Evolutionary conservation across 169 alveolate species (phyloP).

Genomic region (Cyclospora cayetanensis): DNA sequence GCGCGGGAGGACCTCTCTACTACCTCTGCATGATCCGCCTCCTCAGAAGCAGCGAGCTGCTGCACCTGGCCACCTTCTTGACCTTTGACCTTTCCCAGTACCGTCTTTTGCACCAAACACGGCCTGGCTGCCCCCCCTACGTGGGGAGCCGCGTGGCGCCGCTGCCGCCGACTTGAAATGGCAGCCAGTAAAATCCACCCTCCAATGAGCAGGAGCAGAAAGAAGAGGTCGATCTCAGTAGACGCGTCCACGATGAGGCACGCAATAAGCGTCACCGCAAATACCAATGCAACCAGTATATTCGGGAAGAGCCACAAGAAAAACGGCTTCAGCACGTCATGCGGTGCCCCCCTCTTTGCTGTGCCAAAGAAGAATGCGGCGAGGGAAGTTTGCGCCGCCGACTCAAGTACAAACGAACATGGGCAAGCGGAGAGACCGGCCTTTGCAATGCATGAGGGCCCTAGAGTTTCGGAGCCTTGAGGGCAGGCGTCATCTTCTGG

Average conservation of each 20-base stretch:
- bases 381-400: background rate
- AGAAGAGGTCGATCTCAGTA: background rate
- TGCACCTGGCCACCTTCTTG: too few species aligned
- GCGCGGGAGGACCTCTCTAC: too few species aligned
- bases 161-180: background rate
- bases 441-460: background rate
- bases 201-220: background rate
- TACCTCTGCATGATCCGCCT: too few species aligned
- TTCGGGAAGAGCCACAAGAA: slow-evolving; percentile 8
- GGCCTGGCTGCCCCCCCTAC: too few species aligned
- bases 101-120: too few species aligned
- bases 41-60: too few species aligned
- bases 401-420: background rate
- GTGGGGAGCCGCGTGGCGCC: too few species aligned
- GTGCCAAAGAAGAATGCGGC: too few species aligned
- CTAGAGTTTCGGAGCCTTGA: too few species aligned
- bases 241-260: background rate
- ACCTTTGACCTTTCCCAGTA: too few species aligned
- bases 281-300: background rate
- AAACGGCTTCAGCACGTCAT: background rate
- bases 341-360: too few species aligned
- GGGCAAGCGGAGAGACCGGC: background rate
- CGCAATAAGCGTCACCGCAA: background rate
- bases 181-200: background rate
- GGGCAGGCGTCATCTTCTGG: too few species aligned